These are phyloP conservation scores for Gentiana straminea DNA, from an alignment of 257 asterid genomes.

Conservation along the genomic window DNA sequence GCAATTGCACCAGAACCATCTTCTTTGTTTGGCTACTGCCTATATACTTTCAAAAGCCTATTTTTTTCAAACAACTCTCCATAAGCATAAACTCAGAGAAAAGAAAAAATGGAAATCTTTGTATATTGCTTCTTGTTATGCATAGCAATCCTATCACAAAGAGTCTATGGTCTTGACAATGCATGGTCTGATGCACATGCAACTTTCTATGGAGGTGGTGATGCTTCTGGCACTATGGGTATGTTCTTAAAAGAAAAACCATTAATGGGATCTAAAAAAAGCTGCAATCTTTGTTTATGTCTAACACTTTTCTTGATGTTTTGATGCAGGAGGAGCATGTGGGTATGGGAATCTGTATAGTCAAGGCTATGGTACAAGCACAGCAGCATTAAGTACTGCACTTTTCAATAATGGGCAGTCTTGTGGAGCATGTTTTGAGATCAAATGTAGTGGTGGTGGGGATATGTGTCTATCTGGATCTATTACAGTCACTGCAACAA, in stretches of 20 bases:
- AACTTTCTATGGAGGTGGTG: constrained; percentile 21
- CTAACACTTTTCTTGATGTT: not conserved
- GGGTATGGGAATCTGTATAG: constrained; percentile 22
- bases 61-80: no score
- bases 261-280: no score
- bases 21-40: no score
- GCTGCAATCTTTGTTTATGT: no score
- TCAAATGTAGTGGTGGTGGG: constrained; percentile 13
- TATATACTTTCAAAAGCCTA: no score
- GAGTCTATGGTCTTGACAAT: constrained; percentile 1
- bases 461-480: constrained; percentile 14
- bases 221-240: constrained; percentile 27
- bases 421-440: constrained; percentile 25
- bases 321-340: constrained; percentile 22
- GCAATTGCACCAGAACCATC: no score
- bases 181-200: constrained; percentile 20
- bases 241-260: not conserved
- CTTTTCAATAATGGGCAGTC: constrained; percentile 17
- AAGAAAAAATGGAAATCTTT: not conserved
- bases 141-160: not conserved
- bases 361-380: constrained; percentile 20
- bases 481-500: constrained; percentile 19
- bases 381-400: constrained; percentile 23
- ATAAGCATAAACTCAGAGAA: no score
- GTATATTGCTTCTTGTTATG: not conserved